Percentiles rank a stretch among this genome's conserved stretches.
These are phyloP conservation scores for Aegilops umbellulata DNA, from an alignment of 176 grass and related monocot genomes.

Conservation along the genomic window DNA sequence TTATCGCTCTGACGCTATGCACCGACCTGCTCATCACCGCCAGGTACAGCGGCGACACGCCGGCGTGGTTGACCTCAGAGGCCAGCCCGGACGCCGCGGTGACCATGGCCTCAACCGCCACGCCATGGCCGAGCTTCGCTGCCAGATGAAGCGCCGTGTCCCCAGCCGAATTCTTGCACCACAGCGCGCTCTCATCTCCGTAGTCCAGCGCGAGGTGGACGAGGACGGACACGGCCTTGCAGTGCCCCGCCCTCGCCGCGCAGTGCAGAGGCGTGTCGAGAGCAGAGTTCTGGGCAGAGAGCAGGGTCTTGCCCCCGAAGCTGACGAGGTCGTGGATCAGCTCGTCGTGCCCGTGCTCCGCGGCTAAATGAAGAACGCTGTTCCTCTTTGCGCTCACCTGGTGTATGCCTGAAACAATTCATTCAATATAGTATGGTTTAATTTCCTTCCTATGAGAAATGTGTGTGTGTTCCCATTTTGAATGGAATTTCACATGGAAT, in stretches of 20 bases:
- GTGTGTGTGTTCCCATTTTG: too few relatives aligned
- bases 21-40: neutral
- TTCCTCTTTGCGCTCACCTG: neutral
- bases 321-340: conserved; percentile 6
- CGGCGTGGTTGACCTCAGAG: neutral
- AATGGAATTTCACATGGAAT: too few relatives aligned
- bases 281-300: conserved; percentile 1
- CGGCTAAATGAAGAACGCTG: neutral
- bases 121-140: neutral
- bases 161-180: neutral
- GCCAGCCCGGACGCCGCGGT: neutral
- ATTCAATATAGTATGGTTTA: too few relatives aligned
- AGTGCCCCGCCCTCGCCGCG: conserved; percentile 22
- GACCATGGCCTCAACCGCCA: conserved; percentile 1
- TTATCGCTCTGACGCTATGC: neutral
- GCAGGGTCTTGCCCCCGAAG: neutral
- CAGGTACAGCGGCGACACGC: conserved; percentile 26
- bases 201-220: neutral
- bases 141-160: conserved; percentile 28
- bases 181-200: neutral
- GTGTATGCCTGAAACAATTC: neutral
- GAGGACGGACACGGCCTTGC: neutral
- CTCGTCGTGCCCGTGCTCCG: neutral
- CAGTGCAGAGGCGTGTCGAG: conserved; percentile 23
- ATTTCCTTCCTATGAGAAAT: too few relatives aligned